Evolutionary conservation across 805 yeast genomes (phyloP), one percentile per base, ranked within the genome.

Genomic region (Huiozyma naganishii): DNA sequence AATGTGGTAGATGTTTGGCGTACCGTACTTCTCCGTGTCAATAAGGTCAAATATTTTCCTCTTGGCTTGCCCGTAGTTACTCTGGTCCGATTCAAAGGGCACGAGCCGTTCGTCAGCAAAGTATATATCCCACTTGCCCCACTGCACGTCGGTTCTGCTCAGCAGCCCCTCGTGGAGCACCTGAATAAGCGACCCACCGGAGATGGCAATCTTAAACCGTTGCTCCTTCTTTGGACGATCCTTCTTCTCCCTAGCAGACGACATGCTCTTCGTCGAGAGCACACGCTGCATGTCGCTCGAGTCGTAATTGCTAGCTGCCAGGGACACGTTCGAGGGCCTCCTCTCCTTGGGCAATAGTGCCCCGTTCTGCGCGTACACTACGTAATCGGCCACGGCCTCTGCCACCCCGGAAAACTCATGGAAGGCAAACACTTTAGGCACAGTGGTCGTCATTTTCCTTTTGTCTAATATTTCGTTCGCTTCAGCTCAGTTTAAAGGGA

Each of bases 51-150:
- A 80, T 37, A 92, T 73, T 48, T 83, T 80, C 41, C 90, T 68
- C 59, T 87, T 86, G 41, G 92, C 87, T 47, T 76, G 77, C n/a
- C 97, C 97, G 55, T 81, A 90, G 62, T 90, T 90, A 44, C 94
- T 82, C 55, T 87, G 90, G 7, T 76, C 76, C 28, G 84, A 77
- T 41, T 76, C 82, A 51, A 87, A 85, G 37, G 95, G 92, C 36
- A 90, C 97, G 50, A 90, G 71, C 62, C 97, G 77, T 68, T 90
- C 97, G 65, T 90, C 97, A 6, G 96, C 96, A 67, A 90, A 89
- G 64, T 87, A 90, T 41, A 90, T 77, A 62, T 90, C 97, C 97
- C 97, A 90, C 59, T 79, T 81, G 39, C 77, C 80, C 97, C 97
- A 90, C 52, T 79, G 81, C 27, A 92, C 79, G 52, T 80, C 88